A percentile compares a stretch with the other conserved stretches of the same genome.
Conservation (phyloP, 805 yeast genomes). For the Candida sithepensis region DNA sequence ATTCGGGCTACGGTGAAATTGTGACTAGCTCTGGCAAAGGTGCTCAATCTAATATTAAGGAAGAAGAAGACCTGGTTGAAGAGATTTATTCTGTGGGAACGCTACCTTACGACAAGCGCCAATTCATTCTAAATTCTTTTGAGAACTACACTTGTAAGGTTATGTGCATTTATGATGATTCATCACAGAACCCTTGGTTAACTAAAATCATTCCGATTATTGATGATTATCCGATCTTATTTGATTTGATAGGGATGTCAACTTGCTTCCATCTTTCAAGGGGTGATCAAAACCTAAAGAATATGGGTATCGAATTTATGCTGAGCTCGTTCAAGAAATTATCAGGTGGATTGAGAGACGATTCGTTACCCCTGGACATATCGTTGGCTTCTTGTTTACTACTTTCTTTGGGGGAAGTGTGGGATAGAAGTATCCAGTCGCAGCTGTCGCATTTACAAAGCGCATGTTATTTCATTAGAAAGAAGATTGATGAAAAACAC, state of each 20-base stretch:
- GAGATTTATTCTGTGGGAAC: neutral
- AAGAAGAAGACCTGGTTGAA: neutral
- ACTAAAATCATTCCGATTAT: conserved; percentile 8
- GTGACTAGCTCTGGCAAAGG: too few species aligned
- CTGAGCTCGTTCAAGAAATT: conserved; percentile 10
- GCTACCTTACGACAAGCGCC: conserved; percentile 5
- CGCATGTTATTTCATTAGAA: conserved; percentile 14
- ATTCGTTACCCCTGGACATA: conserved; percentile 12
- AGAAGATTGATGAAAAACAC: conserved; percentile 8
- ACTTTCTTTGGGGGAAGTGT: conserved; percentile 15
- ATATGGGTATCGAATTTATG: conserved; percentile 12
- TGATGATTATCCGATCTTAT: conserved; percentile 10
- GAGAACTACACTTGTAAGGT: conserved; percentile 10
- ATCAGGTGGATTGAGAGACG: conserved; percentile 7
- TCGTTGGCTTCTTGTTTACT: conserved; percentile 12
- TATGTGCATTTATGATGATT: conserved; percentile 10
- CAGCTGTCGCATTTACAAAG: conserved; percentile 14
- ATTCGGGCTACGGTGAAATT: neutral
- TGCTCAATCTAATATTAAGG: neutral
- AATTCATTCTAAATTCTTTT: conserved; percentile 14
- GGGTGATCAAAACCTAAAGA: conserved; percentile 5
- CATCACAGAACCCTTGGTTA: conserved; percentile 15
- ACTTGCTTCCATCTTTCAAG: conserved; percentile 14
- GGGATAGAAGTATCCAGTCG: conserved; percentile 7
- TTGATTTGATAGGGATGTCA: conserved; percentile 14